Conservation (phyloP, 225 moss, liverwort and hornwort species). For the Climacium dendroides region DNA sequence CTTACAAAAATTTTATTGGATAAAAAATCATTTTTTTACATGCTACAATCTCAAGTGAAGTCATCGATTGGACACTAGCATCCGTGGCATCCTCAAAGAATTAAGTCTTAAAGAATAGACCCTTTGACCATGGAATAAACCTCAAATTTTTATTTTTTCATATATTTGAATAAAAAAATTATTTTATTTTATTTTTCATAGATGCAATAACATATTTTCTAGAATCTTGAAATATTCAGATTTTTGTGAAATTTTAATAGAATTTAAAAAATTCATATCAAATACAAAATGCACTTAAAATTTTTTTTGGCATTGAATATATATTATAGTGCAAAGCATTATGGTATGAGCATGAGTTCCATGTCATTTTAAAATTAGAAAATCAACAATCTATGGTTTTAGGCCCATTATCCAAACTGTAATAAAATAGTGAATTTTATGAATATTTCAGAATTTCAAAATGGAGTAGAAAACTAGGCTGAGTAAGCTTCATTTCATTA, state of each 20-base stretch:
- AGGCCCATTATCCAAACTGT: not conserved
- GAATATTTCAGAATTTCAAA: not conserved
- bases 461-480: not conserved
- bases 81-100: rapidly evolving
- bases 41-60: not conserved
- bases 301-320: not conserved
- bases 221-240: not conserved
- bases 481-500: not conserved
- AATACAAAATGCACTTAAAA: no score
- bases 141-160: not conserved
- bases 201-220: not conserved
- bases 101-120: not conserved
- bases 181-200: no score
- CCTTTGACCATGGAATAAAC: not conserved
- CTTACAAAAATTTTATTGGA: not conserved
- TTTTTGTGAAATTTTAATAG: not conserved
- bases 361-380: not conserved
- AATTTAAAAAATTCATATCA: not conserved
- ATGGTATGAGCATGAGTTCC: rapidly evolving
- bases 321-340: not conserved
- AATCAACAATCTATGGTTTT: rapidly evolving
- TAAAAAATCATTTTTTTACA: not conserved
- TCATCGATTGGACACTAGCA: not conserved
- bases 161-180: no score
- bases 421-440: not conserved